Base-by-base conservation (phyloP, 257 asterid genomes). In the Capsicum pubescens region DNA sequence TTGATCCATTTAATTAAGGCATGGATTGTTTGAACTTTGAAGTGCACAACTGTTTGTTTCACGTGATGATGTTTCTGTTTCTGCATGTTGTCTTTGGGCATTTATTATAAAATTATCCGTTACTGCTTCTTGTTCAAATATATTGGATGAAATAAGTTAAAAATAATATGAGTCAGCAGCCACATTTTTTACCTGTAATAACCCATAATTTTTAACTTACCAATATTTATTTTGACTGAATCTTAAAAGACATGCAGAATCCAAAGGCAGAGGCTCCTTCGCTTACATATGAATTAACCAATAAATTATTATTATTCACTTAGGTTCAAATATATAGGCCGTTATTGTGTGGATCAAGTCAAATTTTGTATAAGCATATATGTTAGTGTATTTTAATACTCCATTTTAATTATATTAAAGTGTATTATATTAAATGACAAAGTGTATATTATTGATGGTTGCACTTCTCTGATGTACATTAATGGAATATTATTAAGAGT, bases 91-190 rank as follows among this genome's bases (percentile, higher is more conserved):
- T 76, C 63, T 52, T 76, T 50, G n/a, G 15, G 14, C 48, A 76
- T 52, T 76, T 52, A 52, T 76, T 76, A 14, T 26, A 8, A 76
- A 76, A 52, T 0, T 26, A 63, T 76, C 81, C 63, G 81, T 76
- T 54, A 50, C 54, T 2, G 35, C 57, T 48, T 17, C 3, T 7
- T n/a, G 36, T 46, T 72, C 59, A 72, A 74, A 74, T 10, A 39
- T 69, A n/a, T 11, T 72, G 59, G 59, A 72, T 72, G 80, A 10
- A 10, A 61, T 19, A 61, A 19, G 80, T 72, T 72, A 72, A 74
- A 74, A 74, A 63, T 16, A 39, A 76, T 21, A 52, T 7, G 46
- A 13, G 48, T 13, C 46, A 7, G 21, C 9, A 7, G 6, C 74
- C 19, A 46, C 42, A 71, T 10, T 44, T 46, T 71, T 70, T 70